These are phyloP conservation scores for Tulasnella sp. DNA, from an alignment of 768 basidiomycete genomes.

Conservation along the genomic window DNA sequence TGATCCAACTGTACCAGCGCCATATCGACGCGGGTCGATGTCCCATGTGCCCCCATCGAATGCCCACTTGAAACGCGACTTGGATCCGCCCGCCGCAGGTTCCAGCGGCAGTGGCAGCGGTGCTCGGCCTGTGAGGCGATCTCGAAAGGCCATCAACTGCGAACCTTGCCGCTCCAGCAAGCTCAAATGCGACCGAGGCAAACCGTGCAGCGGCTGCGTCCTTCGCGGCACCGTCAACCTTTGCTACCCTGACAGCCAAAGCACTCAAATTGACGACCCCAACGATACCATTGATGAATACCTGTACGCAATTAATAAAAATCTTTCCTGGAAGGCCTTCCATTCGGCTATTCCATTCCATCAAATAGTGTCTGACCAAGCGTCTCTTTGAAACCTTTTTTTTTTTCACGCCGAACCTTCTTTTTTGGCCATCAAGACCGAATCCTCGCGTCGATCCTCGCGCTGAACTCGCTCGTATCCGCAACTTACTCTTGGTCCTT, in stretches of 20 bases:
- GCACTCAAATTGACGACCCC: not conserved
- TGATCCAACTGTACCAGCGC: not conserved
- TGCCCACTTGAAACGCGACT: not conserved
- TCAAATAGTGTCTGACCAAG: not conserved
- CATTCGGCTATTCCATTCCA: too few relatives aligned
- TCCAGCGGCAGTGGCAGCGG: not conserved
- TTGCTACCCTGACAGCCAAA: slow-evolving; percentile 60
- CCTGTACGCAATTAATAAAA: not conserved
- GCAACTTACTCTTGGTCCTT: slow-evolving; percentile 56
- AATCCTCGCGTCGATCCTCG: slow-evolving; percentile 39
- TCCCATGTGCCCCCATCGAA: too few relatives aligned
- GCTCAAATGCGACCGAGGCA: slow-evolving; percentile 67
- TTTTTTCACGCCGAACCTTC: too few relatives aligned
- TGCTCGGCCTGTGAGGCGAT: slow-evolving; percentile 61
- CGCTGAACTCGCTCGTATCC: slow-evolving; percentile 54
- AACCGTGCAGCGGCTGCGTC: slow-evolving; percentile 83
- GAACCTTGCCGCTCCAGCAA: slow-evolving; percentile 61
- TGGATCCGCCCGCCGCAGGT: not conserved
- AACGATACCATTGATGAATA: slow-evolving; percentile 3
- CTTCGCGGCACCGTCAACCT: slow-evolving; percentile 69
- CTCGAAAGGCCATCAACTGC: slow-evolving; percentile 81
- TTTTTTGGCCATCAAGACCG: not conserved
- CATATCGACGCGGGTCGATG: not conserved
- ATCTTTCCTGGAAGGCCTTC: too few relatives aligned
- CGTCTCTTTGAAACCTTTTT: not conserved